Evolutionary conservation across 2,329 filamentous ascomycete genomes (phyloP).

Genomic region (Paracoccidioides brasiliensis): DNA sequence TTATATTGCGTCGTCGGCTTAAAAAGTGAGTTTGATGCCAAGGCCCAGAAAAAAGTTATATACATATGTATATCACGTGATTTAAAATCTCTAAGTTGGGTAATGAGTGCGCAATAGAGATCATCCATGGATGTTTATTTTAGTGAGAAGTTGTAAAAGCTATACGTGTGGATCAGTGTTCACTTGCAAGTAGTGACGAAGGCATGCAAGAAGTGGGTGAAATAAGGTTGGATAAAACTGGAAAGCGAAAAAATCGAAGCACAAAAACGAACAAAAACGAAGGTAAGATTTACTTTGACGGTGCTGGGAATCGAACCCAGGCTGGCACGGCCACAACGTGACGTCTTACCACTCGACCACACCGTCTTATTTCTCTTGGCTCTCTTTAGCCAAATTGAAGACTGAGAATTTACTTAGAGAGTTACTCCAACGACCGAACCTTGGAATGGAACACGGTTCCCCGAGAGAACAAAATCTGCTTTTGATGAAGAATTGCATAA

Average conservation of each 20-base stretch:
- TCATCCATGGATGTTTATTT: no score
- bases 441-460: no score
- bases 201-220: background rate
- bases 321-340: conserved; percentile 3
- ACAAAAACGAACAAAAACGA: background rate
- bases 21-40: conserved; percentile 1
- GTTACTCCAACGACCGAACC: no score
- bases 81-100: background rate
- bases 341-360: conserved; percentile 4
- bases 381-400: background rate
- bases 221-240: background rate
- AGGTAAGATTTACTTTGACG: background rate
- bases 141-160: no score
- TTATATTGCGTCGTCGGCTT: background rate
- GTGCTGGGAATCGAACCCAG: conserved; percentile 4
- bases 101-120: background rate
- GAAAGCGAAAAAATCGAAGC: background rate
- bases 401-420: background rate
- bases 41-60: background rate
- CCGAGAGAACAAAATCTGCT: no score
- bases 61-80: background rate
- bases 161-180: no score
- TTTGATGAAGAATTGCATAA: no score
- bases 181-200: no score
- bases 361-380: background rate